Evolutionary conservation across 2,329 filamentous ascomycete species (phyloP).

Genomic region (Trichophyton verrucosum): DNA sequence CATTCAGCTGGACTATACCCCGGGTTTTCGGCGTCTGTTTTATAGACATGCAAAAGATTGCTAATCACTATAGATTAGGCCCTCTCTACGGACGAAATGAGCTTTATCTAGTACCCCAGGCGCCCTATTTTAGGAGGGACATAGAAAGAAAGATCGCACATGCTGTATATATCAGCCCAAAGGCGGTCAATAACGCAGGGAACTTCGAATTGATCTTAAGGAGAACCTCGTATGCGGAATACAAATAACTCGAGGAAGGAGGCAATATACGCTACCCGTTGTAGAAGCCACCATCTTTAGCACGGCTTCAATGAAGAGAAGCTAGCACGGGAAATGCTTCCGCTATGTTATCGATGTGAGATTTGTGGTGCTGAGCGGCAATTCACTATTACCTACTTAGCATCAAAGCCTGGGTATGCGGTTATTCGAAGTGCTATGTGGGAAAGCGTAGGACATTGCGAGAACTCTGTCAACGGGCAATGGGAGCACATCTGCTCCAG

Average conservation of each 20-base stretch:
- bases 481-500: not conserved
- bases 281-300: not conserved
- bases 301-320: not conserved
- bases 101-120: not conserved
- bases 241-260: not conserved
- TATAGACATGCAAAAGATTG: not conserved
- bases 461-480: not conserved
- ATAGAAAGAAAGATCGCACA: not conserved
- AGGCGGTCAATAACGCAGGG: not conserved
- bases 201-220: not conserved
- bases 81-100: not conserved
- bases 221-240: not conserved
- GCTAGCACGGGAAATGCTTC: not conserved
- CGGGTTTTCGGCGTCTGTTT: not conserved
- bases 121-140: not conserved
- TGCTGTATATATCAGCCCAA: not conserved
- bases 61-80: not conserved
- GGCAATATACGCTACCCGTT: not conserved
- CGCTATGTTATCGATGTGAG: not conserved
- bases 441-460: not conserved
- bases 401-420: not conserved
- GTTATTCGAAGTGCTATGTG: not conserved
- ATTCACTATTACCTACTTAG: not conserved
- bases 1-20: not conserved
- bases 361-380: not conserved